These are phyloP conservation scores for Claviceps humidiphila DNA, from an alignment of 2,329 filamentous ascomycete species.

Conservation along the genomic window DNA sequence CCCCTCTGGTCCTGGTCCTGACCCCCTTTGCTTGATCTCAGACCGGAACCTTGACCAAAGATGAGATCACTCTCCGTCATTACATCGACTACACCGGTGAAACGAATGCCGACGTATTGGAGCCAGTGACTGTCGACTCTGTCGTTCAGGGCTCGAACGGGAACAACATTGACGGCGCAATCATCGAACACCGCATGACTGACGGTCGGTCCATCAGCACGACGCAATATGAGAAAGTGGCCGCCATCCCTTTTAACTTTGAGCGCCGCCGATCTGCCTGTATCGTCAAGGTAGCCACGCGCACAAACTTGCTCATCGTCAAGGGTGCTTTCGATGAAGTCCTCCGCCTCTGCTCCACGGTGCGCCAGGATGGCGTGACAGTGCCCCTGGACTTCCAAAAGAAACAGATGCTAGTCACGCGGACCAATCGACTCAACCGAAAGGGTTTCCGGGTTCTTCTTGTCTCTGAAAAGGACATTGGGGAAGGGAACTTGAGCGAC, in stretches of 20 bases:
- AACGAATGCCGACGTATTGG: constrained; percentile 10
- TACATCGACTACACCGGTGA: constrained; percentile 11
- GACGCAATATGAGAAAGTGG: constrained; percentile 12
- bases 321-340: constrained; percentile 19
- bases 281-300: constrained; percentile 11
- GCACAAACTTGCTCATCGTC: constrained; percentile 15
- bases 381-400: constrained; percentile 9
- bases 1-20: no score
- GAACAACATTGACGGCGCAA: constrained; percentile 17
- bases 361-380: constrained; percentile 8
- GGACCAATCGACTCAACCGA: constrained; percentile 8
- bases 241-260: constrained; percentile 15
- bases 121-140: constrained; percentile 16
- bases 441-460: constrained; percentile 13
- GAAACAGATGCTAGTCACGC: constrained; percentile 7
- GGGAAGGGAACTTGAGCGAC: constrained; percentile 6
- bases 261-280: constrained; percentile 14
- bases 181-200: constrained; percentile 8
- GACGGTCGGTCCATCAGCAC: constrained; percentile 8
- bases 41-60: constrained; percentile 18
- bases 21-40: background rate
- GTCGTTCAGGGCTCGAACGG: constrained; percentile 13
- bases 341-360: constrained; percentile 10
- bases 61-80: constrained; percentile 15
- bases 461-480: constrained; percentile 12